Base-by-base conservation (phyloP, 192 early-diverging fungal species). In the Entomortierella lignicola region DNA sequence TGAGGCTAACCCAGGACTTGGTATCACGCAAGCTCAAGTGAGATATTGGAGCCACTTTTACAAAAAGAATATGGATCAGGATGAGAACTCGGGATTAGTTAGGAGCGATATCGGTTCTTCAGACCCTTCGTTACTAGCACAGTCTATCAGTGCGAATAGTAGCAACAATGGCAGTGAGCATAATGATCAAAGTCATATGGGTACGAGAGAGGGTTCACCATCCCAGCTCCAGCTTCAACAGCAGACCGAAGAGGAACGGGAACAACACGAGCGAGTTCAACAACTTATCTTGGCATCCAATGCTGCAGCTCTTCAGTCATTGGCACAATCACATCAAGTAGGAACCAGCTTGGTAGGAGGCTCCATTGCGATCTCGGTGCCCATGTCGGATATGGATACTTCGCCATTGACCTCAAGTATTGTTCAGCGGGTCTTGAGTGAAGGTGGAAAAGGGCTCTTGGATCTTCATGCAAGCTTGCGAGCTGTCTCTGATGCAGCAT, bases 21-120 rank as follows among this genome's bases (percentile, higher is more conserved):
- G 51, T 0, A 79, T 79, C 43, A 79, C 75, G 15, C 75, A 79
- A 31, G 75, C 75, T 18, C 75, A 79, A 48, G 68, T 79, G 26
- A 62, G 75, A 29, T 79, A 79, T 31, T 79, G 75, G 75, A 79
- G 75, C 21, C 75, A 79, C 29, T 64, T 55, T 32, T 79, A 66
- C 51, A 79, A 70, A 27, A 79, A 70, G 67, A 68, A 59, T 17
- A 37, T 37, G 20, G 73, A 63, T 34, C 66, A 69, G 20, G 66
- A 69, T 26, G 60, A 51, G 17, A 48, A 25, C 34, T 39, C 34
- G 21, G 47, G 20, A 4, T 43, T 21, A 20, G 8, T 37, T 29
- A 55, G 30, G 11, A 66, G 54, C 31, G 31, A 32, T 4, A 53
- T 30, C 26, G 62, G n/a, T 25, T 20, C n/a, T 8, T 11, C 58